A percentile compares a stretch with the other conserved stretches of the same genome.
These are phyloP conservation scores for Escallonia rubra DNA, from an alignment of 129 eudicot genomes.

Conservation along the genomic window DNA sequence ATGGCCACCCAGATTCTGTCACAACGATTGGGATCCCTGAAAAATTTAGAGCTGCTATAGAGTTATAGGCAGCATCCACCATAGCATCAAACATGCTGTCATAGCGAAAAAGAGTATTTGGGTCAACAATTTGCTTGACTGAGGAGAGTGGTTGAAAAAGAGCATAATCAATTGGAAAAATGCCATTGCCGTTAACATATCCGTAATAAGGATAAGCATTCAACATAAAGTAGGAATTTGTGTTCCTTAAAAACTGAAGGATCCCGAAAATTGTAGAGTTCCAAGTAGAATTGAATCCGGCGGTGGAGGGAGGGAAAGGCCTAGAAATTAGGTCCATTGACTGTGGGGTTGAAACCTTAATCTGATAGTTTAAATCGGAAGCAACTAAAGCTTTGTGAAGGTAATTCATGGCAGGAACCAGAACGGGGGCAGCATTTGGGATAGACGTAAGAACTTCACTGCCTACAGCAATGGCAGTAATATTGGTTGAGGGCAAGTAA, in stretches of 20 bases:
- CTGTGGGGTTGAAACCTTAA: conserved; percentile 68
- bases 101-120: conserved; percentile 71
- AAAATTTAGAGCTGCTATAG: conserved; percentile 49
- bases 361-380: conserved; percentile 53
- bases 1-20: conserved; percentile 91
- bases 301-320: conserved; percentile 87
- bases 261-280: conserved; percentile 44
- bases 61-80: conserved; percentile 77
- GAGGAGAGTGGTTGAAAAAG: conserved; percentile 56
- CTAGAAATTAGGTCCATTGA: conserved; percentile 63
- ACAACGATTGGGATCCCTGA: conserved; percentile 63
- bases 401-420: conserved; percentile 66
- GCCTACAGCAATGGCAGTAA: conserved; percentile 77
- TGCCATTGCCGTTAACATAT: conserved; percentile 50
- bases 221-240: conserved; percentile 63
- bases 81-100: conserved; percentile 88
- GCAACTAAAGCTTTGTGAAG: conserved; percentile 78
- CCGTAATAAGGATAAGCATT: conserved; percentile 88
- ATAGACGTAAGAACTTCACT: conserved; percentile 65
- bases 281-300: conserved; percentile 60
- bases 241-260: conserved; percentile 54
- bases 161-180: conserved; percentile 76
- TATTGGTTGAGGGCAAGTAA: conserved; percentile 70
- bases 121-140: conserved; percentile 83
- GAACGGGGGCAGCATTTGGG: conserved; percentile 64